phyloP scores from a whole-genome alignment of 495 filamentous ascomycete species.

The Cenococcum geophilum region DNA sequence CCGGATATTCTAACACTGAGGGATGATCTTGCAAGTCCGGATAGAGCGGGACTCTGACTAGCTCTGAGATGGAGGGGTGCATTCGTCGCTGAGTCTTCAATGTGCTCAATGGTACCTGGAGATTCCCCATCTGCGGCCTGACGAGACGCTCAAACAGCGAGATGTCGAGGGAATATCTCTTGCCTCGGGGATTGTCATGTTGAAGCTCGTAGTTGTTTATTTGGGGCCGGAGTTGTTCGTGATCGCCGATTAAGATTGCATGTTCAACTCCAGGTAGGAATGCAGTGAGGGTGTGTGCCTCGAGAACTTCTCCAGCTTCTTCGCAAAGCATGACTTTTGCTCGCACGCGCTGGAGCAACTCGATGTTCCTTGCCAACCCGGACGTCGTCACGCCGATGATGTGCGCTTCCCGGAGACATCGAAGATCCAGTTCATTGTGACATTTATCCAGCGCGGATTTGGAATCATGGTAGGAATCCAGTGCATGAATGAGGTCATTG shows the following conservation, averaged over 20 bases:
- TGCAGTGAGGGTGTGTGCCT: conserved; percentile 62
- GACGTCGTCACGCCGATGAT: conserved; percentile 74
- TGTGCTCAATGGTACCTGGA: conserved; percentile 48
- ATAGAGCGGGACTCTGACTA: conserved; percentile 59
- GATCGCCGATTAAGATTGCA: conserved; percentile 70
- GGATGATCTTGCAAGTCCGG: conserved; percentile 55
- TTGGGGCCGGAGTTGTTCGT: conserved; percentile 64
- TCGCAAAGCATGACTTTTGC: conserved; percentile 69
- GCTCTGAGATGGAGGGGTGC: conserved; percentile 61
- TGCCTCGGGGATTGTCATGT: conserved; percentile 48
- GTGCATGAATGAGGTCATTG: conserved; percentile 33
- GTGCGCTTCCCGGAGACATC: conserved; percentile 49
- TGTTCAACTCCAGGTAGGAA: conserved; percentile 67
- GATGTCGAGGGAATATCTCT: conserved; percentile 55
- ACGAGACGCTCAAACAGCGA: conserved; percentile 67
- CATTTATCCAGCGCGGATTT: conserved; percentile 39
- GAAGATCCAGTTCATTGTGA: conserved; percentile 46
- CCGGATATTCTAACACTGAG: conserved; percentile 49
- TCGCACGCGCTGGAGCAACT: conserved; percentile 52
- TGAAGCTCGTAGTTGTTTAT: conserved; percentile 60
- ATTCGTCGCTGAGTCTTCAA: conserved; percentile 69
- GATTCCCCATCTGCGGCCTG: conserved; percentile 33
- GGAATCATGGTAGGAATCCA: conserved; percentile 33
- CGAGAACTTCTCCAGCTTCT: conserved; percentile 73
- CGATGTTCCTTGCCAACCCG: conserved; percentile 60